Conservation (phyloP, 345 rosid genomes). For the Euphorbia lathyris region DNA sequence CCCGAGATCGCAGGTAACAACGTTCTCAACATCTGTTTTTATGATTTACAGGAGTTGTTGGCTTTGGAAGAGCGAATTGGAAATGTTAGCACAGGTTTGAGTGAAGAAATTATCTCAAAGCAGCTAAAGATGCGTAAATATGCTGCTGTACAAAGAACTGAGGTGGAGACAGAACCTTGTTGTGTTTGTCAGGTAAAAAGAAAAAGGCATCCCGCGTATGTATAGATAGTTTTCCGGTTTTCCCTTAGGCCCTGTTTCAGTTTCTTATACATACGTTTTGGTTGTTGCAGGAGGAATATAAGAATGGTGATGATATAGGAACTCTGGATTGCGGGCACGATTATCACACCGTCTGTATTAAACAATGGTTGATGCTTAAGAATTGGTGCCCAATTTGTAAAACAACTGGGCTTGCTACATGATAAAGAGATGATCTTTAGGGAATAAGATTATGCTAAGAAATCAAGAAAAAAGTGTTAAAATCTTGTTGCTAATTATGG, state of each 20-base stretch:
- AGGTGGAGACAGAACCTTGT: slow-evolving; percentile 73
- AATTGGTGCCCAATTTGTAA: slow-evolving; percentile 90
- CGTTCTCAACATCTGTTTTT: background rate
- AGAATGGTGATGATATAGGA: slow-evolving; percentile 62
- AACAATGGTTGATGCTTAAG: slow-evolving; percentile 76
- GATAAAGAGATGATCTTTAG: slow-evolving; percentile 6
- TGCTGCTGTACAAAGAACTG: slow-evolving; percentile 17
- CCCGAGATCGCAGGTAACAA: background rate
- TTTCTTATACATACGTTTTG: slow-evolving; percentile 1
- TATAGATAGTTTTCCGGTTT: background rate
- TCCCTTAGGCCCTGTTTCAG: background rate
- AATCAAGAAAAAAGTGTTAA: background rate
- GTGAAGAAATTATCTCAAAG: slow-evolving; percentile 54
- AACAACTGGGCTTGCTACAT: slow-evolving; percentile 55
- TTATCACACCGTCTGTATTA: slow-evolving; percentile 65
- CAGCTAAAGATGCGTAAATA: slow-evolving; percentile 47
- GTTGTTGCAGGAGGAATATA: slow-evolving; percentile 64
- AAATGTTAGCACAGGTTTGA: slow-evolving; percentile 81
- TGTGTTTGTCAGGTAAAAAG: slow-evolving; percentile 82
- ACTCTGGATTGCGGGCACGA: slow-evolving; percentile 73
- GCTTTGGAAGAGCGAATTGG: slow-evolving; percentile 92
- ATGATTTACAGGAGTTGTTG: slow-evolving; percentile 58
- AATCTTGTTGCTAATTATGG: slow-evolving; percentile 6
- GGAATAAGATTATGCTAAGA: background rate
- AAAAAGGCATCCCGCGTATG: background rate